Conservation (phyloP, 306 rosid genomes). For the Cicer arietinum region DNA sequence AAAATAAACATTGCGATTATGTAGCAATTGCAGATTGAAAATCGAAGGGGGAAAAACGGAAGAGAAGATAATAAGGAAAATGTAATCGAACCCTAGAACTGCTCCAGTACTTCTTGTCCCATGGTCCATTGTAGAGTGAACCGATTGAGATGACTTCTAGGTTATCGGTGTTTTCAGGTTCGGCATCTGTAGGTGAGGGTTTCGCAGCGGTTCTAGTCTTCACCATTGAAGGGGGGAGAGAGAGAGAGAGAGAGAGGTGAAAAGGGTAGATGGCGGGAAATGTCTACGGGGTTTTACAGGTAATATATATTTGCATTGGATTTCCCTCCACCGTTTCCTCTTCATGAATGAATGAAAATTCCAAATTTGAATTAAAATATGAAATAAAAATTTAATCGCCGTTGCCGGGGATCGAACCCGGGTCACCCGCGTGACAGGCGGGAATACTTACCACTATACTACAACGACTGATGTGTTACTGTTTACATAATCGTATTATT, state of each 20-base stretch:
- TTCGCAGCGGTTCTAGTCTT: constrained; percentile 43
- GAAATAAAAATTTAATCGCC: background rate
- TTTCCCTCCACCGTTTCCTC: background rate
- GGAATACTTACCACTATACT: constrained; percentile 1
- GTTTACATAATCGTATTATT: rapidly evolving
- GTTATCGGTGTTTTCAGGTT: constrained; percentile 51
- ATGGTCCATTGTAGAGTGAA: constrained; percentile 71
- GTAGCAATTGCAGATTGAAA: background rate
- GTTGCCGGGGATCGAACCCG: constrained; percentile 19
- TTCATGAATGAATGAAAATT: background rate
- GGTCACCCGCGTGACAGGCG: no score
- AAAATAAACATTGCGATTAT: background rate
- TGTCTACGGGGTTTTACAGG: background rate
- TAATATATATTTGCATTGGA: background rate
- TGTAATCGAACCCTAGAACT: constrained; percentile 76
- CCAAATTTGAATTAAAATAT: background rate
- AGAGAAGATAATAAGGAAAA: background rate
- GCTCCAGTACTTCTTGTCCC: constrained; percentile 97
- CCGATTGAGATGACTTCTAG: constrained; percentile 84
- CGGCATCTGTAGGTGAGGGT: constrained; percentile 30
- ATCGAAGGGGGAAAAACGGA: background rate
- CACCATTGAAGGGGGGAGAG: constrained; percentile 39
- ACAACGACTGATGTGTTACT: background rate
- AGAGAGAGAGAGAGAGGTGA: background rate
- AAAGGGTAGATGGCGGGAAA: constrained; percentile 37